Conservation (phyloP, 345 rosid species). For the Geranium brycei region DNA sequence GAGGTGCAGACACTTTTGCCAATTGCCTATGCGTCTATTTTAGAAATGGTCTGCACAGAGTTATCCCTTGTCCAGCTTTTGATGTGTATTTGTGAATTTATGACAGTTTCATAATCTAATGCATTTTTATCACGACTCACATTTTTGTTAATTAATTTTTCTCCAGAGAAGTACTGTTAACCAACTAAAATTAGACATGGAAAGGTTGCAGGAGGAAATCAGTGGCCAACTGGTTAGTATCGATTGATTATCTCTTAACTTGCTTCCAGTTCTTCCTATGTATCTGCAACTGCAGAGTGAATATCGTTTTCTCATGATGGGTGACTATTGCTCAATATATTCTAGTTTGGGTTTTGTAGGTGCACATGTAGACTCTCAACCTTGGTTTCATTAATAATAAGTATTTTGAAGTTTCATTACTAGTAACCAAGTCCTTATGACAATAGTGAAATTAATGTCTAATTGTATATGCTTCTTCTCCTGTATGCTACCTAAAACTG, state of each 20-base stretch:
- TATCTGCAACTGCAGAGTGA: constrained; percentile 1
- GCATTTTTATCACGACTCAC: background rate
- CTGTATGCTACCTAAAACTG: background rate
- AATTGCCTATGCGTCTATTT: no score
- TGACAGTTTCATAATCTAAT: background rate
- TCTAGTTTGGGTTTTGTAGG: background rate
- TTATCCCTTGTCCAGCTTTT: background rate
- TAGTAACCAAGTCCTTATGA: background rate
- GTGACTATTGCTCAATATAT: background rate
- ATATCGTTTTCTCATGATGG: constrained; percentile 3
- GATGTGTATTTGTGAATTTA: background rate
- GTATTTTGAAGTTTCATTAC: background rate
- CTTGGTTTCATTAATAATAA: background rate
- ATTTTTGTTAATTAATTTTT: constrained; percentile 9
- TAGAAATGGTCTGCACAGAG: no score
- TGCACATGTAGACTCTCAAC: background rate
- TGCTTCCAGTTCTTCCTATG: background rate
- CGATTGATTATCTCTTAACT: constrained; percentile 4
- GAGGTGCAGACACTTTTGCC: no score
- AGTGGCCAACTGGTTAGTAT: constrained; percentile 60
- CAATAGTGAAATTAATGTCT: background rate
- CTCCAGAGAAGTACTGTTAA: constrained; percentile 78
- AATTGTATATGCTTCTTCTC: background rate
- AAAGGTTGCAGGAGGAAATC: constrained; percentile 66
- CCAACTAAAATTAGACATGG: constrained; percentile 87